phyloP scores from a whole-genome alignment of 73 alveolate genomes.

The Tetrahymena thermophila region DNA sequence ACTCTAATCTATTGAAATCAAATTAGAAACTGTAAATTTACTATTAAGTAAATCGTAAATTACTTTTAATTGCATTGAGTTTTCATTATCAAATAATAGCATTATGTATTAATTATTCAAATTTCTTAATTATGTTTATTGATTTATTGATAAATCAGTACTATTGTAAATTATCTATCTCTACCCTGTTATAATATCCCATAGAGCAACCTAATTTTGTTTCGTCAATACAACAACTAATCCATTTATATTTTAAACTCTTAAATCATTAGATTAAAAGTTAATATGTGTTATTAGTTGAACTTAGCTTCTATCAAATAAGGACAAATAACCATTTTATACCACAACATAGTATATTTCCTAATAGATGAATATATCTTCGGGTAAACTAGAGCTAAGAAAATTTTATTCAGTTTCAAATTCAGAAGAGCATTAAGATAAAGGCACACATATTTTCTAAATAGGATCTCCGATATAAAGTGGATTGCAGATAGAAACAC shows the following conservation, averaged over 20 bases:
- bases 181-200: neutral
- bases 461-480: neutral
- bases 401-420: neutral
- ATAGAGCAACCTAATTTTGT: neutral
- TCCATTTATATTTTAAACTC: neutral
- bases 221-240: neutral
- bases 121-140: neutral
- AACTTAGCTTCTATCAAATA: neutral
- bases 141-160: neutral
- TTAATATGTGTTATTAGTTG: neutral
- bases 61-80: neutral
- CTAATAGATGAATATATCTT: neutral
- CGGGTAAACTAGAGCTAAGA: neutral
- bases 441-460: neutral
- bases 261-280: neutral
- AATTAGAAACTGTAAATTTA: neutral
- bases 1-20: neutral
- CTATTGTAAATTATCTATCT: neutral
- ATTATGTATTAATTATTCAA: neutral
- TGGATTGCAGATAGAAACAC: neutral
- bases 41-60: neutral
- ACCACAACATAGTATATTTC: neutral
- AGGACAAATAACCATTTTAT: neutral
- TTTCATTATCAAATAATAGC: neutral
- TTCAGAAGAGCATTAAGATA: neutral